Evolutionary conservation across 176 grass and related monocot species (phyloP).

Genomic region (Zea mays): DNA sequence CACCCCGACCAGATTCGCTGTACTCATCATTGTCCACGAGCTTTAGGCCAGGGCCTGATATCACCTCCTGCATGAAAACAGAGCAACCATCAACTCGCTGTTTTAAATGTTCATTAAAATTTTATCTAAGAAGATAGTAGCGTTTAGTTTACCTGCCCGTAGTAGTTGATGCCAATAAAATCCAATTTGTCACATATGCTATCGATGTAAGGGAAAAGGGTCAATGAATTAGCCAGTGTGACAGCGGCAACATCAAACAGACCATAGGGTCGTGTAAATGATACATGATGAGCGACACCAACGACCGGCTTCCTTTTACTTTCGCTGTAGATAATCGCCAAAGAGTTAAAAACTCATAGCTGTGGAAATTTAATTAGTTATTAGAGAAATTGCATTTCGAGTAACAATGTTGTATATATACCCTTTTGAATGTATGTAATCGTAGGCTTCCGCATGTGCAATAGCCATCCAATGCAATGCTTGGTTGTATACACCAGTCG

Average conservation of each 20-base stretch:
- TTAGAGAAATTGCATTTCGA: conserved; percentile 19
- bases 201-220: conserved; percentile 75
- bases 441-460: conserved; percentile 83
- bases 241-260: conserved; percentile 87
- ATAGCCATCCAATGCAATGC: conserved; percentile 80
- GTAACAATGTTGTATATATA: conserved; percentile 21
- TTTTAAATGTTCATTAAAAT: conserved; percentile 11
- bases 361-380: not conserved
- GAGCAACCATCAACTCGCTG: not conserved
- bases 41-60: conserved; percentile 92
- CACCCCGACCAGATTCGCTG: conserved; percentile 88
- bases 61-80: conserved; percentile 70
- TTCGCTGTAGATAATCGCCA: conserved; percentile 44
- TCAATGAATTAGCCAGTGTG: conserved; percentile 79
- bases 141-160: conserved; percentile 71
- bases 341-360: conserved; percentile 16
- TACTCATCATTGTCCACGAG: conserved; percentile 78
- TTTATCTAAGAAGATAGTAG: conserved; percentile 6
- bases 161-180: conserved; percentile 96
- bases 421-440: conserved; percentile 85
- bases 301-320: conserved; percentile 54
- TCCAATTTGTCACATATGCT: conserved; percentile 84
- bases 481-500: conserved; percentile 83
- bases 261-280: conserved; percentile 82
- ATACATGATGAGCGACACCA: conserved; percentile 82